Conservation (phyloP, 2,329 filamentous ascomycete species). For the Scopulariopsis brevicaulis region DNA sequence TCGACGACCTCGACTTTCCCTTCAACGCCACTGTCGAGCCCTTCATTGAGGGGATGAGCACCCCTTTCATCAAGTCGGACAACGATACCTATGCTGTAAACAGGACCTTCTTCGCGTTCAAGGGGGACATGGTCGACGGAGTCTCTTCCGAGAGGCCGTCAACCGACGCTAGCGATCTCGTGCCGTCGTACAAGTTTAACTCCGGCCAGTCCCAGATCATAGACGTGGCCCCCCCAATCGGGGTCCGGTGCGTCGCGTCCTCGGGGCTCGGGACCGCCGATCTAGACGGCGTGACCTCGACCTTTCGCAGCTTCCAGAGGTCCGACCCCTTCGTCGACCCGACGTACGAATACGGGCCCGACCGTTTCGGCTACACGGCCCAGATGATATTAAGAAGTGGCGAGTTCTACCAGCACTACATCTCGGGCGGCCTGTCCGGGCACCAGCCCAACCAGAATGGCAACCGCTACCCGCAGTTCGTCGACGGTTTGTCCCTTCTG, state of each 20-base stretch:
- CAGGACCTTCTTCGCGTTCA: conserved; percentile 5
- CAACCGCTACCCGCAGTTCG: background rate
- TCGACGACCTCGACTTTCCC: background rate
- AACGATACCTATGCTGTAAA: conserved; percentile 1
- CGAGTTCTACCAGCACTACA: background rate
- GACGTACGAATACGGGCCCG: background rate
- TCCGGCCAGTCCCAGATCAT: background rate
- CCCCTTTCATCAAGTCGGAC: conserved; percentile 1
- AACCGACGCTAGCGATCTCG: background rate
- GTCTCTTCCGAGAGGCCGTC: background rate
- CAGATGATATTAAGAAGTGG: background rate
- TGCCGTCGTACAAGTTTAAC: background rate
- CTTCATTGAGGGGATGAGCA: background rate
- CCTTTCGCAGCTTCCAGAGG: conserved; percentile 3
- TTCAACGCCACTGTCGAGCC: conserved; percentile 2
- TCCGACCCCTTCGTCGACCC: background rate
- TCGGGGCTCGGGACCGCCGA: conserved; percentile 4
- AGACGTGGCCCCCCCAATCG: conserved; percentile 3
- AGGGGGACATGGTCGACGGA: background rate
- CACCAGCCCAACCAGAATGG: background rate
- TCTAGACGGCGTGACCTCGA: conserved; percentile 2
- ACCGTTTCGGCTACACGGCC: background rate
- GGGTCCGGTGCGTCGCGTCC: conserved; percentile 5
- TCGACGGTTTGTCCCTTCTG: background rate
- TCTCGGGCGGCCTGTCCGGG: background rate